These are phyloP conservation scores for Pyricularia grisea DNA, from an alignment of 2,329 filamentous ascomycete genomes.

Conservation along the genomic window DNA sequence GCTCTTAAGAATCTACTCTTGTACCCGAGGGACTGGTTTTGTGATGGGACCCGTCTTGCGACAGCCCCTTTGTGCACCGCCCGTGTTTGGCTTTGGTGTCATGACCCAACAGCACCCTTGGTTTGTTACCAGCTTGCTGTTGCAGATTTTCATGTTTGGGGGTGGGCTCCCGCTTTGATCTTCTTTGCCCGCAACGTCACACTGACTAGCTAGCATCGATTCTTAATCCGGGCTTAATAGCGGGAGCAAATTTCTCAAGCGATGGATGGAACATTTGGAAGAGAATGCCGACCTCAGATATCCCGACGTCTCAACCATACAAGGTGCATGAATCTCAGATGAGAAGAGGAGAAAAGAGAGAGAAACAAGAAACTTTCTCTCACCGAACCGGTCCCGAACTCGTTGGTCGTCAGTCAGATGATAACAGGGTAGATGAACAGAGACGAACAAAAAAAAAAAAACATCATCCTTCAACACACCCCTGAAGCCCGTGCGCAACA, in stretches of 20 bases:
- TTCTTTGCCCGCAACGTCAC: slow-evolving; percentile 10
- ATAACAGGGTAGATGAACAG: not conserved
- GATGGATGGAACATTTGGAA: slow-evolving; percentile 87
- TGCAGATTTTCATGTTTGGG: slow-evolving; percentile 1
- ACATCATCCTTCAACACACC: not conserved
- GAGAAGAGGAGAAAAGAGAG: not conserved
- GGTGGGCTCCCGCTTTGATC: not conserved
- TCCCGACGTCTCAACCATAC: slow-evolving; percentile 51
- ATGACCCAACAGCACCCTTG: not conserved
- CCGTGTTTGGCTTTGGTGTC: not conserved
- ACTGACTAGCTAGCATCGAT: slow-evolving; percentile 1
- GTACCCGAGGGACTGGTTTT: not conserved
- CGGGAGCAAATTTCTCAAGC: slow-evolving; percentile 75
- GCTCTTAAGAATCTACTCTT: not conserved
- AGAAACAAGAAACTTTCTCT: not conserved
- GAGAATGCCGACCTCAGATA: slow-evolving; percentile 86
- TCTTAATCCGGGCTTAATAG: slow-evolving; percentile 32
- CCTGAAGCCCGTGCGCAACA: not conserved
- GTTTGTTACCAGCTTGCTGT: not conserved
- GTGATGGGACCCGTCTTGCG: not conserved
- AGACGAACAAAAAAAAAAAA: not conserved
- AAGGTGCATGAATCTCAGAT: not conserved
- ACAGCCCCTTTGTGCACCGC: not conserved
- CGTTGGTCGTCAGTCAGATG: too few relatives aligned
- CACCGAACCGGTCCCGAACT: too few relatives aligned